Base-by-base conservation (phyloP, 2,329 filamentous ascomycete species). In the Epichloe sp. region DNA sequence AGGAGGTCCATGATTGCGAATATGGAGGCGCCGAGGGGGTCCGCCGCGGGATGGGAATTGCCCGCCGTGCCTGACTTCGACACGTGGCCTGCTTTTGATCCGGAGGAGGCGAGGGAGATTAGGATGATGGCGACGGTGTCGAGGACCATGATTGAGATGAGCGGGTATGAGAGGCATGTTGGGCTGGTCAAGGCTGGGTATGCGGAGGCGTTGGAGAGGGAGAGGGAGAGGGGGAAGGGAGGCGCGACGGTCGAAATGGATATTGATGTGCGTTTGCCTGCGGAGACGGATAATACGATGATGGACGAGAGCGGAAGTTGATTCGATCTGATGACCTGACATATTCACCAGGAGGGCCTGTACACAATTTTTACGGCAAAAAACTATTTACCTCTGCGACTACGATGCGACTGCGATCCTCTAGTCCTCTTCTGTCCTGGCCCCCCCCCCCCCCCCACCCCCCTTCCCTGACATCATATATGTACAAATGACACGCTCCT, bases 401-500 rank as follows among this genome's bases (percentile, higher is more conserved):
- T 40, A 47, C 45, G 21, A 40, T 40, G 44, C 43, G 14, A n/a
- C 45, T 40, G 19, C 45, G 10, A 40, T 31, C 21, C 36, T 38
- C 26, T n/a, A 38, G 17, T 40, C 45, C 21, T 31, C 11, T 40
- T 14, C 36, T 40, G 34, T 11, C 15, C 26, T 26, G 3, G 2
- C n/a, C 36, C 37, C 35, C 10, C 17, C 37, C 34, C 41, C 41
- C 37, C n/a, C 36, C 37, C 35, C 10, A 15, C 37, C 34, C 41
- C 41, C 37, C 41, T 40, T 42, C 44, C 45, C 58, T 52, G 51
- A 61, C 60, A 57, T 66, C 60, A 57, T 68, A 68, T 68, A 69
- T 70, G 60, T 69, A 69, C 67, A 70, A 62, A 55, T 40, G 44
- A 35, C 58, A 59, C 57, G 60, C 40, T 35, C 37, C 17, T 59